phyloP scores from a whole-genome alignment of 2,329 filamentous ascomycete genomes.

The Tolypocladium paradoxum region DNA sequence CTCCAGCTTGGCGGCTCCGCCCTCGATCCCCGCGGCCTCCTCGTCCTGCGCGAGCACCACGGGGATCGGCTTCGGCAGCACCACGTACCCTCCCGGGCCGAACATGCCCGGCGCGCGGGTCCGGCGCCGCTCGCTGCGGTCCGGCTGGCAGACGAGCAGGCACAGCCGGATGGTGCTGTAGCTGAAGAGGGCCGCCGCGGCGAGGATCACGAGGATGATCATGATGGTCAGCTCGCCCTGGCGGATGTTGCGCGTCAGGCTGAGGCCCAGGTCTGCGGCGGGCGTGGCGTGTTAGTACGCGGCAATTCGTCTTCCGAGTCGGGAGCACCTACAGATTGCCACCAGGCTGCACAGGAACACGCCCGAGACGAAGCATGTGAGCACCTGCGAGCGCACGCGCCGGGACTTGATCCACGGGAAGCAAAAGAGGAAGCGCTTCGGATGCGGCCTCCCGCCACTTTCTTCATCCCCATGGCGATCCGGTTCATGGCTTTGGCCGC shows the following conservation, averaged over 20 bases:
- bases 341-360: slow-evolving; percentile 48
- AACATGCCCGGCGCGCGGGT: slow-evolving; percentile 29
- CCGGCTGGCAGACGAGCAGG: slow-evolving; percentile 48
- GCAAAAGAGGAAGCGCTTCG: slow-evolving; percentile 39
- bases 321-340: slow-evolving; percentile 49
- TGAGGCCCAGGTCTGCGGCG: slow-evolving; percentile 63
- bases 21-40: slow-evolving; percentile 49
- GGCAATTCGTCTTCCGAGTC: not conserved
- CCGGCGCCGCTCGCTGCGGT: slow-evolving; percentile 12
- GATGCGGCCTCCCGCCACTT: slow-evolving; percentile 9
- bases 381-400: slow-evolving; percentile 41
- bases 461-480: not conserved
- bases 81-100: slow-evolving; percentile 53
- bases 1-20: slow-evolving; percentile 44
- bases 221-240: slow-evolving; percentile 68
- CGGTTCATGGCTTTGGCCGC: not conserved
- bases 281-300: not conserved
- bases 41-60: slow-evolving; percentile 68
- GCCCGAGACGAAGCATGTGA: slow-evolving; percentile 56
- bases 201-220: slow-evolving; percentile 66
- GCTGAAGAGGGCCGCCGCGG: slow-evolving; percentile 68
- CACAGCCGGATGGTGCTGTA: slow-evolving; percentile 66
- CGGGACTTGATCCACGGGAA: slow-evolving; percentile 45
- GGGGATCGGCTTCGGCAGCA: slow-evolving; percentile 63
- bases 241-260: slow-evolving; percentile 51